Conservation (phyloP, 352 stramenopile genomes). For the Pythium phragmiticola region DNA sequence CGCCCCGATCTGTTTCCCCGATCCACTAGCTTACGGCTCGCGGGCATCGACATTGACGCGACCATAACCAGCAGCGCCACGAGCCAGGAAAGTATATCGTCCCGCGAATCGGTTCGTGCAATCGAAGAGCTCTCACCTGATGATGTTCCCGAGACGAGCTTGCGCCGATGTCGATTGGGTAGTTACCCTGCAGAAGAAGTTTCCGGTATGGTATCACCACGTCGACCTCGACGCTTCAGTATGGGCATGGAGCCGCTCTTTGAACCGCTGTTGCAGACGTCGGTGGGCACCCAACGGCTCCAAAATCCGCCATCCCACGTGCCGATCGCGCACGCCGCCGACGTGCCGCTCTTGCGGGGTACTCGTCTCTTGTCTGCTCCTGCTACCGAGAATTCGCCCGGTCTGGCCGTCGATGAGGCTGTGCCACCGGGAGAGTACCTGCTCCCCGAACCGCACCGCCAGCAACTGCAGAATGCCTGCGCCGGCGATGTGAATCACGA, state of each 20-base stretch:
- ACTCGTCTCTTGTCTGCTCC: constrained; percentile 21
- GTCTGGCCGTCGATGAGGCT: constrained; percentile 14
- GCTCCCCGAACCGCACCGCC: constrained; percentile 36
- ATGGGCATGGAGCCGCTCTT: constrained; percentile 76
- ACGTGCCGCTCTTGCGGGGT: not conserved
- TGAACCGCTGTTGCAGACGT: constrained; percentile 64
- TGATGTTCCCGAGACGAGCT: constrained; percentile 23
- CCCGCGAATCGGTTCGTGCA: not conserved
- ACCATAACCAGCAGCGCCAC: constrained; percentile 12
- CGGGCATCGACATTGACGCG: constrained; percentile 1
- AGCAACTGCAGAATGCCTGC: constrained; percentile 46
- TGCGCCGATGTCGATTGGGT: constrained; percentile 9
- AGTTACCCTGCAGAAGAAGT: not conserved
- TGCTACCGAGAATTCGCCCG: constrained; percentile 2
- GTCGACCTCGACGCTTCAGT: constrained; percentile 36
- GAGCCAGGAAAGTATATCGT: constrained; percentile 21
- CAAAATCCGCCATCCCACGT: constrained; percentile 1
- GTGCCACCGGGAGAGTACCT: not conserved
- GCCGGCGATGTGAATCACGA: constrained; percentile 31
- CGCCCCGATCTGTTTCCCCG: constrained; percentile 17
- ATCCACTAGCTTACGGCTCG: not conserved
- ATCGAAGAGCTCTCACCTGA: constrained; percentile 31
- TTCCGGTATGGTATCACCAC: constrained; percentile 20
- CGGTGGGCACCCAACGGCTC: constrained; percentile 66
- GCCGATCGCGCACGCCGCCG: not conserved